Base-by-base conservation (phyloP, 768 basidiomycete genomes). In the Sporobolomyces pararoseus region DNA sequence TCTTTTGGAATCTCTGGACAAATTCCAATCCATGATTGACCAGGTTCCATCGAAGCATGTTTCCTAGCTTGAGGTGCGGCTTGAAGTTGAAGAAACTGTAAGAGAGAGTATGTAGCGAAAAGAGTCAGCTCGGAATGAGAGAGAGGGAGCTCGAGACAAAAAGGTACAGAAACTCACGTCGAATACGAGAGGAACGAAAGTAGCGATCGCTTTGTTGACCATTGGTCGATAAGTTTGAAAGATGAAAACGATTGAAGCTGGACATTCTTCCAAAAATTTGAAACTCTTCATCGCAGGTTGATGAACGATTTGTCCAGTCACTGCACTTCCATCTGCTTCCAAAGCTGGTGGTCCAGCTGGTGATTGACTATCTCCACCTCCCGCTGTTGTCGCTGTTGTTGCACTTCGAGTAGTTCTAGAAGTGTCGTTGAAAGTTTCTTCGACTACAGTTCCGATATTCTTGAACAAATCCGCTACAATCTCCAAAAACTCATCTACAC, bases 201-300 rank as follows among this genome's bases (percentile, higher is more conserved):
- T 83, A 75, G 87, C 84, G 68, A 95, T 84, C 21, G 86, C 83
- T 3, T 86, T 82, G 19, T 84, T 81, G 59, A 90, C 86, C 69
- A 89, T 79, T 12, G 82, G 80, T 51, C 87, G 85, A 74, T 90
- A 88, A 46, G 86, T 84, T 79, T 97, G 95, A 70, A 89, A 88
- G 80, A 96, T 89, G 32, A 92, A 86, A 34, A 93, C 89, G 78
- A 95, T 86, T 17, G 91, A 87, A 82, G 94, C 88, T 7, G 90
- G 90, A 83, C 95, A 89, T 81, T 99, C 96, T 19, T 90, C 88
- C 16, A 97, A 82, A 14, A 96, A 89, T 80, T 96, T 97, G 83
- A 96, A 93, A 78, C 91, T 94, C 66, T 86, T 85, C 63, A 88
- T 85, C 54, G 88, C 87, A 12, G 62, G 74, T 63, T 75, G 72